Base-by-base conservation (phyloP, 106 monocot genomes). In the Acanthochlamys bracteata region DNA sequence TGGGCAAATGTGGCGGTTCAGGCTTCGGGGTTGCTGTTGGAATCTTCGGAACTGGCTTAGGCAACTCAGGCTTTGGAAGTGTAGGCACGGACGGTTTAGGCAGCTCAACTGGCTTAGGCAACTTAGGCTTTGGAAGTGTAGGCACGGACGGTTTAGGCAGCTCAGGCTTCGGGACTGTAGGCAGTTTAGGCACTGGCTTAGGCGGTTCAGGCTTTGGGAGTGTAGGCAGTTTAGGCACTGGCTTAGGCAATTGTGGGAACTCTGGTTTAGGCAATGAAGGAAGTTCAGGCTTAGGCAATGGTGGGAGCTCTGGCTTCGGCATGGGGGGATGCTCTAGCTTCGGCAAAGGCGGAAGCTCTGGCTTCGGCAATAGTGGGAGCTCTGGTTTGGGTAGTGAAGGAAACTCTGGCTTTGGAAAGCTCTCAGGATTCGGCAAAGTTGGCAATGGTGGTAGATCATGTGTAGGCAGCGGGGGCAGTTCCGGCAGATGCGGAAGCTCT, bases 361-460 rank as follows among this genome's bases (percentile, higher is more conserved):
- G 9, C 25, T 53, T 49, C 7, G 65, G 60, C 19, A 75, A 3
- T 20, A 61, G 68, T 11, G 75, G 69, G 52, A 69, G 4, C 12
- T 61, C 22, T 0, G 64, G 25, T 19, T 67, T 67, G 15, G 74
- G 74, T 0, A 66, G 16, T 8, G 52, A 7, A 0, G 67, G 68
- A 6, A 69, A 14, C 45, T 46, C 45, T 10, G 51, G 9, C 25
- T 53, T 49, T 16, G 65, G 60, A 20, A 75, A 3, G 4, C 12
- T 61, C 22, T 0, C 21, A n/a, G 24, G 58, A 56, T 69, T 43
- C 9, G 69, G 69, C 24, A 45, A 14, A 12, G 58, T 27, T 14
- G 47, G 59, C 4, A 69, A n/a, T 14, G 24, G 8, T 4, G 69
- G 69, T 1, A 58, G 45, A 4, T 51, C 51, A 51, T 2, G 51